Evolutionary conservation across 1,284 basidiomycete genomes (phyloP).

Genomic region (Ganoderma boninense): DNA sequence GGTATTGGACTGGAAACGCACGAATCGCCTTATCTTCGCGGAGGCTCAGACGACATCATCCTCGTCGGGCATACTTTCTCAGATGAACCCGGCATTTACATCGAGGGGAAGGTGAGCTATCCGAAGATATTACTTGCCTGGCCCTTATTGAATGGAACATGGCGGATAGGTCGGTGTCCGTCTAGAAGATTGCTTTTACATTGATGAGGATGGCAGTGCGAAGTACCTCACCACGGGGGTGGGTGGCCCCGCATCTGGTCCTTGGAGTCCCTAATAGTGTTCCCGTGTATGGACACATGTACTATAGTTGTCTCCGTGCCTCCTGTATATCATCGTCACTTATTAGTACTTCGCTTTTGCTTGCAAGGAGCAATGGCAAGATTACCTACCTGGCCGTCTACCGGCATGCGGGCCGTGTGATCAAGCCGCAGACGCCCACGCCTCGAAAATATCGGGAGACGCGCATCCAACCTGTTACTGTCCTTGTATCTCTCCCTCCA

Average conservation of each 20-base stretch:
- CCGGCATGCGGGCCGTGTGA: neutral
- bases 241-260: slow-evolving; percentile 63
- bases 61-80: slow-evolving; percentile 79
- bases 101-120: slow-evolving; percentile 68
- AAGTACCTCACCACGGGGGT: slow-evolving; percentile 68
- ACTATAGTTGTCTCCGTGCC: neutral
- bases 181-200: slow-evolving; percentile 85
- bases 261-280: slow-evolving; percentile 60
- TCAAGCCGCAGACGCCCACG: neutral
- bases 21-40: slow-evolving; percentile 82
- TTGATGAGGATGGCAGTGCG: slow-evolving; percentile 60
- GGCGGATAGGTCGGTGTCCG: slow-evolving; percentile 71
- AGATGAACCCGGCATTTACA: slow-evolving; percentile 87
- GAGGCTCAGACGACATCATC: slow-evolving; percentile 68
- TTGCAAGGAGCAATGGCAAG: too few relatives aligned
- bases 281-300: neutral
- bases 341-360: too few relatives aligned
- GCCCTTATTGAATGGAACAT: neutral
- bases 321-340: neutral
- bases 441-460: slow-evolving; percentile 1
- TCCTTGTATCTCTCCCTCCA: neutral
- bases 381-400: neutral
- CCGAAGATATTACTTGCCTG: neutral
- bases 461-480: neutral
- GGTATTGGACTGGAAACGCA: slow-evolving; percentile 88